Conservation (phyloP, 805 yeast species). For the Saturnispora dispora region DNA sequence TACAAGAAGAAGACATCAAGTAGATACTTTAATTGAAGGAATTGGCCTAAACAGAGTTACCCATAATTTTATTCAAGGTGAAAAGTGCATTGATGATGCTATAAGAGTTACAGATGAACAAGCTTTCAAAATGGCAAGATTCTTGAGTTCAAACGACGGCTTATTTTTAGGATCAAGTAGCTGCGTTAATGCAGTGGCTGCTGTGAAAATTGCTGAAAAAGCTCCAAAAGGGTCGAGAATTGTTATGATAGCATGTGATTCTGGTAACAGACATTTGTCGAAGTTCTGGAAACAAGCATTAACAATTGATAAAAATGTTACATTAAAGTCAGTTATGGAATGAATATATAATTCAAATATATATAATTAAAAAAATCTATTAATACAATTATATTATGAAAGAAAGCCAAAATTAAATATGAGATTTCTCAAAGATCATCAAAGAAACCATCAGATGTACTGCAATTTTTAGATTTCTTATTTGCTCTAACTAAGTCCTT, state of each 20-base stretch:
- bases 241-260: constrained; percentile 85
- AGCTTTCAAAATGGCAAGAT: constrained; percentile 85
- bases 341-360: neutral
- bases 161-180: constrained; percentile 86
- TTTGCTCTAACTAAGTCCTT: constrained; percentile 64
- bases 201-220: constrained; percentile 45
- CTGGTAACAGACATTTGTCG: constrained; percentile 82
- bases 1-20: constrained; percentile 89
- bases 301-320: constrained; percentile 28
- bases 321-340: constrained; percentile 31
- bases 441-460: constrained; percentile 46
- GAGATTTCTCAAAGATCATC: constrained; percentile 38
- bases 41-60: constrained; percentile 87
- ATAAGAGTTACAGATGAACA: constrained; percentile 70
- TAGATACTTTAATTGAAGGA: constrained; percentile 90
- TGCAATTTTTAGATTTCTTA: constrained; percentile 45
- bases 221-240: constrained; percentile 55
- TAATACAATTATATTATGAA: neutral
- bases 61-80: constrained; percentile 67
- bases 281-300: constrained; percentile 82
- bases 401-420: neutral
- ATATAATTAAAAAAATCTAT: neutral
- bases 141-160: constrained; percentile 73
- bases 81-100: constrained; percentile 64
- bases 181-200: constrained; percentile 92